Base-by-base conservation (phyloP, 2,329 filamentous ascomycete species). In the Apiospora saccharicola region DNA sequence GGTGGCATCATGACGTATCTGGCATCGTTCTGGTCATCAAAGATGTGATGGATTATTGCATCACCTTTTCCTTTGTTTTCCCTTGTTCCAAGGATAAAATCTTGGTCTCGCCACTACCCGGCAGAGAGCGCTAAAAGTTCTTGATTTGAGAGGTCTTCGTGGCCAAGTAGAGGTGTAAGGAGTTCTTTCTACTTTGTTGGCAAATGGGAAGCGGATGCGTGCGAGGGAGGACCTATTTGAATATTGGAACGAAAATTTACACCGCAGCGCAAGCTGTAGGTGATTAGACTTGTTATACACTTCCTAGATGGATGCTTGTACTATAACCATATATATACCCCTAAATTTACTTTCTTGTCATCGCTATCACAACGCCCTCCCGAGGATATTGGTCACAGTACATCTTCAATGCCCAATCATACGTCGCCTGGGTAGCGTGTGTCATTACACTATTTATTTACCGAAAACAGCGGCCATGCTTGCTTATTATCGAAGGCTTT, bases 11-110 rank as follows among this genome's bases (percentile, higher is more conserved):
- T 78, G 79, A 67, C 78, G 71, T 70, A 75, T 67, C 67, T 77
- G 77, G 26, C 80, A 74, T 76, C 79, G 70, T 76, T 77, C 74
- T 71, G 68, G 68, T 70, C 67, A 19, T 46, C 13, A 16, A 26
- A 26, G 41, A 30, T n/a, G 67, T 10, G 37, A 26, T 67, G 6
- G 10, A 53, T n/a, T 13, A 16, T 1, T 14, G 3, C 8, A 12
- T 8, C 30, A 37, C 7, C 16, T 7, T 12, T 7, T 22, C 26
- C 26, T 30, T 30, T 44, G 13, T n/a, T n/a, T 47, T 47, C 22
- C 22, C 4, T 47, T 44, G 13, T 47, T 47, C 19, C 19, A 47
- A 37, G 16, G 26, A 61, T 37, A 34, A 57, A 4, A 57, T 6
- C 8, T 10, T 57, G n/a, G 3, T 37, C 53, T 37, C 19, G 12